These are phyloP conservation scores for Colletotrichum destructivum DNA, from an alignment of 2,329 filamentous ascomycete genomes.

Conservation along the genomic window DNA sequence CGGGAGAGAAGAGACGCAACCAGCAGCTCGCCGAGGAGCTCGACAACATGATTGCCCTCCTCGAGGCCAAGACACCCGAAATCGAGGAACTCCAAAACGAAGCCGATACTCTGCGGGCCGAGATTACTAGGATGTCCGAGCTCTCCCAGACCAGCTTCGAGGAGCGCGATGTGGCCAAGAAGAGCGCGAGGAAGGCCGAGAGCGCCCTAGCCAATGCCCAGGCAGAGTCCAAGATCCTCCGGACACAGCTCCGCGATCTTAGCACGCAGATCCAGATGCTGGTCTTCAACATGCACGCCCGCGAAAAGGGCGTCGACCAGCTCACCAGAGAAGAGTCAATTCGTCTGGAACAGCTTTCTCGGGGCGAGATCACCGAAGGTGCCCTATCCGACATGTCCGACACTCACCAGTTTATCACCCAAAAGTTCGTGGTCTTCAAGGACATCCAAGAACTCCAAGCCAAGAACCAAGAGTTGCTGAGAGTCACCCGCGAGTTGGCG, in stretches of 20 bases:
- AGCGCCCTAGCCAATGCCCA: conserved; percentile 75
- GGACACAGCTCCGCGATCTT: conserved; percentile 89
- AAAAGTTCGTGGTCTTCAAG: conserved; percentile 91
- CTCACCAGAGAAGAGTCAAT: conserved; percentile 80
- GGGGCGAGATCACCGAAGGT: conserved; percentile 81
- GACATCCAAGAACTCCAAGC: conserved; percentile 87
- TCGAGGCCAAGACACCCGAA: conserved; percentile 90
- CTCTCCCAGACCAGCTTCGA: conserved; percentile 86
- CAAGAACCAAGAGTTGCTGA: conserved; percentile 88
- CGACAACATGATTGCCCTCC: conserved; percentile 86
- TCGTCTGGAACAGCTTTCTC: conserved; percentile 83
- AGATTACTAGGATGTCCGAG: conserved; percentile 87
- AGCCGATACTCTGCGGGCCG: conserved; percentile 82
- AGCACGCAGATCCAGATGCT: conserved; percentile 93
- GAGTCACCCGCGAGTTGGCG: conserved; percentile 86
- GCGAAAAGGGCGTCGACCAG: conserved; percentile 82
- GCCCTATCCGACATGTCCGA: conserved; percentile 82
- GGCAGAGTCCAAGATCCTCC: conserved; percentile 83
- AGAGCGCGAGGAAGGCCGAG: conserved; percentile 84
- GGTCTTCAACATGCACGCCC: conserved; percentile 86
- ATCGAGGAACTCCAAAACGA: conserved; percentile 88
- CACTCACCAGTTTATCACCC: conserved; percentile 90
- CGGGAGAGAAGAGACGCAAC: conserved; percentile 80
- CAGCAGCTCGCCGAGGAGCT: conserved; percentile 82
- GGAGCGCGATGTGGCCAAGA: conserved; percentile 84